Conservation (phyloP, 2,329 filamentous ascomycete species). For the Talaromyces piceae region DNA sequence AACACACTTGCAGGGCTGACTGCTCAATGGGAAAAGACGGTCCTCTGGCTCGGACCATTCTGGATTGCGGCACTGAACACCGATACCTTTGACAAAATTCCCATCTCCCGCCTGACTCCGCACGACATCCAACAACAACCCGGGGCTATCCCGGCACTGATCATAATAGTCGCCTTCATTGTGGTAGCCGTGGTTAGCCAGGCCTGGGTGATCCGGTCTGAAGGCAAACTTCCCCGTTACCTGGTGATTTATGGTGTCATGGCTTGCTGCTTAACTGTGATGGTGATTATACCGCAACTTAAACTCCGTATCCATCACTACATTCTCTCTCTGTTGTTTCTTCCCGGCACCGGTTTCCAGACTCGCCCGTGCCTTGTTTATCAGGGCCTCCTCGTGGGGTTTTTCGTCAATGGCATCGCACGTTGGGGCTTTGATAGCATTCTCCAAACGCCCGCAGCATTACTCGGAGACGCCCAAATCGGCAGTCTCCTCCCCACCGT, state of each 20-base stretch:
- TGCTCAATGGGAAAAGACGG: slow-evolving; percentile 53
- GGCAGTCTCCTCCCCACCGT: slow-evolving; percentile 27
- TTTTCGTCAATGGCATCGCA: slow-evolving; percentile 58
- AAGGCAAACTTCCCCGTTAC: slow-evolving; percentile 49
- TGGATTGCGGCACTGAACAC: slow-evolving; percentile 57
- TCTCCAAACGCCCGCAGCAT: slow-evolving; percentile 47
- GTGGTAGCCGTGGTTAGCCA: slow-evolving; percentile 49
- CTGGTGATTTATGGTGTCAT: slow-evolving; percentile 43
- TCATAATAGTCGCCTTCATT: slow-evolving; percentile 45
- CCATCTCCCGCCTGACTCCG: slow-evolving; percentile 54
- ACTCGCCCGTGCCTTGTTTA: slow-evolving; percentile 53
- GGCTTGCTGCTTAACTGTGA: slow-evolving; percentile 39
- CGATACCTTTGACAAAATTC: slow-evolving; percentile 57
- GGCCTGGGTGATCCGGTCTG: slow-evolving; percentile 49
- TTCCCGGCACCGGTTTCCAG: slow-evolving; percentile 53
- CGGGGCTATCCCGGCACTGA: slow-evolving; percentile 50
- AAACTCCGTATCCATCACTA: slow-evolving; percentile 59
- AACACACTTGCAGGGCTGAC: slow-evolving; percentile 44
- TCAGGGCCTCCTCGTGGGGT: slow-evolving; percentile 53
- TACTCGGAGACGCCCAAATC: slow-evolving; percentile 34
- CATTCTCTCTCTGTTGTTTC: slow-evolving; percentile 51
- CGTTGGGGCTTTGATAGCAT: slow-evolving; percentile 58
- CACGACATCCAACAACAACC: slow-evolving; percentile 55
- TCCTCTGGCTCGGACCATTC: slow-evolving; percentile 53
- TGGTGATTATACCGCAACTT: slow-evolving; percentile 50